phyloP scores from a whole-genome alignment of 2,329 filamentous ascomycete species.

The Penicillium sp. region DNA sequence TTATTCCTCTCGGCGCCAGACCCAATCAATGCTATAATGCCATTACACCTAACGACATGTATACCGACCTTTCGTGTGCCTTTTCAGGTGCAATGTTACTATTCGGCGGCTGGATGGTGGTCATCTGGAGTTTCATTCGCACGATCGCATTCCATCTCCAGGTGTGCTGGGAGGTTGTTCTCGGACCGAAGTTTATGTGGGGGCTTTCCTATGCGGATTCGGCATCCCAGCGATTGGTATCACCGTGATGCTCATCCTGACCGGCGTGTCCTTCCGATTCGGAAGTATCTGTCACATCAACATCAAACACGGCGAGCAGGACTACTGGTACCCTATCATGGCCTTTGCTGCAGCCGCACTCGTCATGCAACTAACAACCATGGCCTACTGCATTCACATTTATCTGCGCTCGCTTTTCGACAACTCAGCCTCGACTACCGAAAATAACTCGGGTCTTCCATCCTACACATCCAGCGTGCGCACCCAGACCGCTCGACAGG shows the following conservation, averaged over 20 bases:
- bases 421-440: conserved; percentile 56
- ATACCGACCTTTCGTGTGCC: conserved; percentile 72
- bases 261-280: conserved; percentile 91
- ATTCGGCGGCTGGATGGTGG: conserved; percentile 74
- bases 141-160: conserved; percentile 90
- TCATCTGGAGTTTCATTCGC: conserved; percentile 84
- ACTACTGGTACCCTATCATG: conserved; percentile 86
- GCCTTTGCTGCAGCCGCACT: conserved; percentile 70
- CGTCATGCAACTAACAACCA: conserved; percentile 77
- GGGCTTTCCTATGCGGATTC: conserved; percentile 75
- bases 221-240: conserved; percentile 73
- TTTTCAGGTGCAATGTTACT: conserved; percentile 82
- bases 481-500: conserved; percentile 77
- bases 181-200: conserved; percentile 86
- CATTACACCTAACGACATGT: conserved; percentile 93
- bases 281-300: conserved; percentile 92
- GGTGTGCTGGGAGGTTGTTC: conserved; percentile 93
- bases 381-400: conserved; percentile 88
- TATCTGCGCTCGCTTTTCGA: conserved; percentile 81
- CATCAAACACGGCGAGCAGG: conserved; percentile 72
- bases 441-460: conserved; percentile 62
- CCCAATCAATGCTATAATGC: conserved; percentile 79
- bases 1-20: conserved; percentile 73
- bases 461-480: conserved; percentile 70
- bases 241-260: conserved; percentile 70